Evolutionary conservation across 2,329 filamentous ascomycete species (phyloP).

Genomic region (Alternaria consortialis): DNA sequence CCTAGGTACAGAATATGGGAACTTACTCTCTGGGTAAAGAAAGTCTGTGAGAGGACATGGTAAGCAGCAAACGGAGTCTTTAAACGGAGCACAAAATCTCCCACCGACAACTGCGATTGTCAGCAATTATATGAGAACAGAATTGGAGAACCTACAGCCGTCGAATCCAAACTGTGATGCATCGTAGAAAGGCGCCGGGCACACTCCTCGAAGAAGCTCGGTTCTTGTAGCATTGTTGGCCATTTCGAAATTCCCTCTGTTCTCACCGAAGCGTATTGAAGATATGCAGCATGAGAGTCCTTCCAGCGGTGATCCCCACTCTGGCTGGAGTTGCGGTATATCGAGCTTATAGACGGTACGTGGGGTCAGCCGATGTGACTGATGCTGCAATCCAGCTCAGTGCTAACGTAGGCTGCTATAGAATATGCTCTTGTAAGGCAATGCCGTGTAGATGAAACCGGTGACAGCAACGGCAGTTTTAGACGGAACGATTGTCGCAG

Average conservation of each 20-base stretch:
- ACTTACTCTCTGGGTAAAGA: constrained; percentile 67
- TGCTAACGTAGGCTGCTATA: constrained; percentile 17
- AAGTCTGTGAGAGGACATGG: constrained; percentile 89
- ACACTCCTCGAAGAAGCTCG: constrained; percentile 59
- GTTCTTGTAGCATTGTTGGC: constrained; percentile 37
- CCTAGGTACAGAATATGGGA: constrained; percentile 15
- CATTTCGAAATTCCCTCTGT: constrained; percentile 10
- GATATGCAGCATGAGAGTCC: constrained; percentile 35
- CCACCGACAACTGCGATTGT: constrained; percentile 59
- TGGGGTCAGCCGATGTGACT: constrained; percentile 17
- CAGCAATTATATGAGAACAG: constrained; percentile 32
- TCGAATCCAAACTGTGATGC: constrained; percentile 66
- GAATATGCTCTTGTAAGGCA: constrained; percentile 13
- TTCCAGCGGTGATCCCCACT: constrained; percentile 11
- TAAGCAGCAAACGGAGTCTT: constrained; percentile 75
- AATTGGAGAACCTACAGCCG: constrained; percentile 68
- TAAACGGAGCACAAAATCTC: constrained; percentile 65
- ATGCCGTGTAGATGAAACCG: constrained; percentile 10
- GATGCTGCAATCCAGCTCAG: constrained; percentile 16
- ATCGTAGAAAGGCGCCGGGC: constrained; percentile 75
- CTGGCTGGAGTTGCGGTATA: constrained; percentile 3
- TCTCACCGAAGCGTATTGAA: constrained; percentile 21
- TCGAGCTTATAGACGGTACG: background rate
- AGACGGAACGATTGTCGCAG: constrained; percentile 33
- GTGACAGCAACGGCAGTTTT: constrained; percentile 7